phyloP scores from a whole-genome alignment of 352 stramenopile genomes.

The Globisporangium abappressorium region DNA sequence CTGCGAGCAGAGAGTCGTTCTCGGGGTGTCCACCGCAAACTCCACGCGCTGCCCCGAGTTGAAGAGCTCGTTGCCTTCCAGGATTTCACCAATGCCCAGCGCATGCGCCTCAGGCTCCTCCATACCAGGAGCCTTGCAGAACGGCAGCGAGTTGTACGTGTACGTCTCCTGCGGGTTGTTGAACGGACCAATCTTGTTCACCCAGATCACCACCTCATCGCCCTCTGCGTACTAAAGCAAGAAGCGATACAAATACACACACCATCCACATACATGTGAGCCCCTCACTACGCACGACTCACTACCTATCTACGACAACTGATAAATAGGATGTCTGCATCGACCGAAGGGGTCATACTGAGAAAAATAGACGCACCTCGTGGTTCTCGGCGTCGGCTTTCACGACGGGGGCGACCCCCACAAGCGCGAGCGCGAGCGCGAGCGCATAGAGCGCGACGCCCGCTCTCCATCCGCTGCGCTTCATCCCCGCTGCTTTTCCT shows the following conservation, averaged over 20 bases:
- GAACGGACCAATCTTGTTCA: slow-evolving; percentile 97
- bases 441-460: slow-evolving; percentile 17
- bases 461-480: slow-evolving; percentile 5
- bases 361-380: slow-evolving; percentile 27
- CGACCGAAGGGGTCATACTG: background rate
- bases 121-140: slow-evolving; percentile 90
- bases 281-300: too few species aligned
- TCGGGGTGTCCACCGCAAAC: slow-evolving; percentile 69
- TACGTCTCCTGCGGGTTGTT: slow-evolving; percentile 99
- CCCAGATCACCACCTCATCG: slow-evolving; percentile 92
- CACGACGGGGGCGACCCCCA: slow-evolving; percentile 13
- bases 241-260: background rate
- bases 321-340: background rate
- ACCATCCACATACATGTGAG: background rate
- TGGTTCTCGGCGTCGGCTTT: slow-evolving; percentile 55
- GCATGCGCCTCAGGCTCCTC: slow-evolving; percentile 86
- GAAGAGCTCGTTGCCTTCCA: slow-evolving; percentile 94
- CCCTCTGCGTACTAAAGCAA: slow-evolving; percentile 15
- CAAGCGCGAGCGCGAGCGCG: slow-evolving; percentile 17
- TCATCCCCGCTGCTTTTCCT: background rate
- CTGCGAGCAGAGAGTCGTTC: slow-evolving; percentile 72
- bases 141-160: slow-evolving; percentile 98
- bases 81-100: slow-evolving; percentile 92
- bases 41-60: slow-evolving; percentile 88
- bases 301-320: too few species aligned